A percentile compares a stretch with the other conserved stretches of the same genome.
phyloP scores from a whole-genome alignment of 192 early-diverging fungal species.

The Funneliformis mosseae region DNA sequence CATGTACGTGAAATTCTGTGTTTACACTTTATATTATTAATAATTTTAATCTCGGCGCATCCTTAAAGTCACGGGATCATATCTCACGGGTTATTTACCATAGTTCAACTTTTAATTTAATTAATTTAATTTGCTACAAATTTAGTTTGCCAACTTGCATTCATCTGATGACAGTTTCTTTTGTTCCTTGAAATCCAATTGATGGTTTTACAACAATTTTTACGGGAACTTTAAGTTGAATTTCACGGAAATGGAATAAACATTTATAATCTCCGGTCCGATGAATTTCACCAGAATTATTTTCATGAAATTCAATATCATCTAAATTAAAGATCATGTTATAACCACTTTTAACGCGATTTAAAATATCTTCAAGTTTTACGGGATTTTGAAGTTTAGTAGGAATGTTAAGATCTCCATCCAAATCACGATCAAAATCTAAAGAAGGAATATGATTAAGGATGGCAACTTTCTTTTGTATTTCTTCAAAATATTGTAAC shows the following conservation, averaged over 20 bases:
- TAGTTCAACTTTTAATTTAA: no score
- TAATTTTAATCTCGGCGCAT: no score
- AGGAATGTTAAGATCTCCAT: neutral
- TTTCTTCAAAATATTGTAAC: conserved; percentile 5
- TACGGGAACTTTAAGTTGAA: neutral
- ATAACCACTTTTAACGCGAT: neutral
- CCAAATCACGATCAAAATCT: neutral
- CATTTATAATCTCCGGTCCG: conserved; percentile 2
- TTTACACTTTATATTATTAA: no score
- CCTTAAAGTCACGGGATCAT: no score
- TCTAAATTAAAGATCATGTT: neutral
- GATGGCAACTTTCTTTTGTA: conserved; percentile 3
- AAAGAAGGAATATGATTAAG: neutral
- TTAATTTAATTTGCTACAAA: no score
- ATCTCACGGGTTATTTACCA: no score
- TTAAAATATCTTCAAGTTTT: neutral
- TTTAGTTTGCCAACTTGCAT: no score
- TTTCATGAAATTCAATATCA: conserved; percentile 15
- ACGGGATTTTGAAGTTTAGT: neutral
- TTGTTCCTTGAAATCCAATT: neutral
- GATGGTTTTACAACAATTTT: conserved; percentile 4
- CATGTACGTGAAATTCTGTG: no score
- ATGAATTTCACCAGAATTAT: neutral
- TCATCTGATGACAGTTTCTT: no score
- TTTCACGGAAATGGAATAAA: neutral